A percentile compares a stretch with the other conserved stretches of the same genome.
phyloP scores from a whole-genome alignment of 1,284 basidiomycete genomes.

The Austroboletus novae-zelandiae region DNA sequence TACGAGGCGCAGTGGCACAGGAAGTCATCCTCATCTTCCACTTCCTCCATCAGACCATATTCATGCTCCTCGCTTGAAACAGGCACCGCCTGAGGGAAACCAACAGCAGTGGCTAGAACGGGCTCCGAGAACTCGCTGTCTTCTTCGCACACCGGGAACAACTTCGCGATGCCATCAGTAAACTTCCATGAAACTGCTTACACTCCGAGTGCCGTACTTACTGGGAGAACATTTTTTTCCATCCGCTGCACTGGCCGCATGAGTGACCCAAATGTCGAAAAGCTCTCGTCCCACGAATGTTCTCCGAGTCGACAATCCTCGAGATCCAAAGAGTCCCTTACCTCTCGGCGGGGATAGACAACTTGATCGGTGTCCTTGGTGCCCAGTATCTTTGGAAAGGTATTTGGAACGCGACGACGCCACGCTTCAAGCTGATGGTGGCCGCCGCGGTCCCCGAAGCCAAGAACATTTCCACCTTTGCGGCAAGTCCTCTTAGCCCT shows the following conservation, averaged over 20 bases:
- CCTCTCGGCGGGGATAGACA: conserved; percentile 26
- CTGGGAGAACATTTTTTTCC: no score
- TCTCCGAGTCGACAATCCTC: conserved; percentile 19
- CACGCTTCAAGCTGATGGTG: conserved; percentile 6
- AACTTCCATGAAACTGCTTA: conserved; percentile 10
- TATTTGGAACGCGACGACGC: conserved; percentile 23
- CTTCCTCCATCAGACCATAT: neutral
- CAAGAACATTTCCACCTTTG: conserved; percentile 5
- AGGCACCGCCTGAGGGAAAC: conserved; percentile 15
- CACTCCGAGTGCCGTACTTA: conserved; percentile 21
- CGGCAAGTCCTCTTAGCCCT: no score
- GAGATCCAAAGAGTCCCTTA: conserved; percentile 6
- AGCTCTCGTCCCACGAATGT: conserved; percentile 3
- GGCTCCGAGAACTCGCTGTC: conserved; percentile 21
- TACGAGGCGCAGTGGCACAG: conserved; percentile 21
- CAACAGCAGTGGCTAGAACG: conserved; percentile 9
- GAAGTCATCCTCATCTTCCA: conserved; percentile 20
- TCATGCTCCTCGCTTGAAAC: neutral
- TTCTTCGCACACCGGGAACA: conserved; percentile 33
- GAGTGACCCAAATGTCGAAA: no score
- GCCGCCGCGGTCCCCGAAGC: conserved; percentile 27
- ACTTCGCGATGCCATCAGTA: conserved; percentile 15
- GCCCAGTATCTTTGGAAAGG: conserved; percentile 12
- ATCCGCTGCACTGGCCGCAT: no score
- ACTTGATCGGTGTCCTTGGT: conserved; percentile 25